A percentile compares a stretch with the other conserved stretches of the same genome.
phyloP scores from a whole-genome alignment of 2,329 filamentous ascomycete species.

The Exophiala sp. region DNA sequence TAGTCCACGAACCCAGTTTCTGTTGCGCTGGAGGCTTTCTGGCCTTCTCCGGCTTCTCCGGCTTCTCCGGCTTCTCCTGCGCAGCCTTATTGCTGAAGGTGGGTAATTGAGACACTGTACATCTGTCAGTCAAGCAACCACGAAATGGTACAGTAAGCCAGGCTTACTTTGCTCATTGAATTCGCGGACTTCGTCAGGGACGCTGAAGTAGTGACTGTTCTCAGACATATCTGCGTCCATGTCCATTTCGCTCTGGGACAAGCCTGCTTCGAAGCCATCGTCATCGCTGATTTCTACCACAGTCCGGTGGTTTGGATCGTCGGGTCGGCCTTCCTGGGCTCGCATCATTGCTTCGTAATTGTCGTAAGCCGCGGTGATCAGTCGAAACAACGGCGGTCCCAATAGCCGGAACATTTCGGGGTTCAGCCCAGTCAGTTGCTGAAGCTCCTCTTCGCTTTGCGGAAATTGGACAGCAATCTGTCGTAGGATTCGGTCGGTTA shows the following conservation, averaged over 20 bases:
- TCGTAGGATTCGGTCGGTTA: slow-evolving; percentile 43
- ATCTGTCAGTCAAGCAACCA: slow-evolving; percentile 9
- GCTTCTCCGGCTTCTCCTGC: slow-evolving; percentile 8
- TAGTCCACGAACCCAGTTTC: slow-evolving; percentile 5
- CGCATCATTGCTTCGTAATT: slow-evolving; percentile 40
- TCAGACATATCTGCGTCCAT: slow-evolving; percentile 23
- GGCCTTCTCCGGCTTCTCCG: not conserved
- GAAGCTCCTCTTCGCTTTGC: slow-evolving; percentile 38
- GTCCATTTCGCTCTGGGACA: slow-evolving; percentile 30
- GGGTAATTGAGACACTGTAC: slow-evolving; percentile 24
- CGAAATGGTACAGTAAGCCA: not conserved
- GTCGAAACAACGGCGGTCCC: slow-evolving; percentile 39
- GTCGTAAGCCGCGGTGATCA: slow-evolving; percentile 38
- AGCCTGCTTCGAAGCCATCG: slow-evolving; percentile 29
- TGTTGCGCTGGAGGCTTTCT: not conserved
- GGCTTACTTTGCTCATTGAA: slow-evolving; percentile 27
- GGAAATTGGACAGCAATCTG: slow-evolving; percentile 47
- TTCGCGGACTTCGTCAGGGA: slow-evolving; percentile 16
- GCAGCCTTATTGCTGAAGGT: slow-evolving; percentile 7
- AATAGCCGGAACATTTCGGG: slow-evolving; percentile 42
- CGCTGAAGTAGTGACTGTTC: slow-evolving; percentile 28
- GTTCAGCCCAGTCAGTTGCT: slow-evolving; percentile 39
- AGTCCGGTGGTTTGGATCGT: slow-evolving; percentile 46
- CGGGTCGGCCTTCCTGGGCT: slow-evolving; percentile 37
- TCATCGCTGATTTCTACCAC: slow-evolving; percentile 45